Evolutionary conservation across 2,329 filamentous ascomycete genomes (phyloP).

Genomic region (Colletotrichum simmondsii): DNA sequence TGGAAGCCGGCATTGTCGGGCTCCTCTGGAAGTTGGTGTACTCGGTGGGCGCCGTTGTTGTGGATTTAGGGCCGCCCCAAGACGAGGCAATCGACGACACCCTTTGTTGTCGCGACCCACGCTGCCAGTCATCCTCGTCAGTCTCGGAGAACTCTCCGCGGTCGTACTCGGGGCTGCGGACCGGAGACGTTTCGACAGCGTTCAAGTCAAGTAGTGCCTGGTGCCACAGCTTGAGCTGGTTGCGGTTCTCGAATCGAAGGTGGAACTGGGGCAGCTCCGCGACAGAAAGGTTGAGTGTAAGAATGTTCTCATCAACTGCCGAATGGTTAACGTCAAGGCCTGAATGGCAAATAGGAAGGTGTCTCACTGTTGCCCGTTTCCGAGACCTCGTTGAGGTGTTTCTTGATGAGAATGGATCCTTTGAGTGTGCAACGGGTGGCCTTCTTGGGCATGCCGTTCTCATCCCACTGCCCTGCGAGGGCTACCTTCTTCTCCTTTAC

Average conservation of each 20-base stretch:
- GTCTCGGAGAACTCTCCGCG: constrained; percentile 80
- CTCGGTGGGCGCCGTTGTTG: constrained; percentile 89
- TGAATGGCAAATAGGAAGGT: constrained; percentile 13
- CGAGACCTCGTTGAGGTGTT: constrained; percentile 89
- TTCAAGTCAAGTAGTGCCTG: constrained; percentile 88
- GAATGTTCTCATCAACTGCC: constrained; percentile 77
- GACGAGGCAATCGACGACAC: constrained; percentile 86
- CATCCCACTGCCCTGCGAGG: constrained; percentile 73
- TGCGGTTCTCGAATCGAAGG: constrained; percentile 85
- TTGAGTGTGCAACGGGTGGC: constrained; percentile 87
- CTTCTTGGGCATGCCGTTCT: constrained; percentile 68
- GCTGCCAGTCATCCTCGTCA: constrained; percentile 90
- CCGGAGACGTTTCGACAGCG: constrained; percentile 70
- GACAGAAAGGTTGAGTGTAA: constrained; percentile 92
- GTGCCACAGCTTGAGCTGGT: constrained; percentile 90
- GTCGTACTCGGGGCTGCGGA: constrained; percentile 82
- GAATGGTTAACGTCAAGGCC: constrained; percentile 42
- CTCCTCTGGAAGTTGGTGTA: constrained; percentile 79
- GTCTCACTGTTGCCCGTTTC: constrained; percentile 68
- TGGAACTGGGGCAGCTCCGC: constrained; percentile 94
- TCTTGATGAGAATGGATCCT: constrained; percentile 97
- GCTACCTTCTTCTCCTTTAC: constrained; percentile 93
- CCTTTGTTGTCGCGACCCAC: constrained; percentile 68
- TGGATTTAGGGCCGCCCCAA: constrained; percentile 84
- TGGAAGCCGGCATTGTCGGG: constrained; percentile 57